phyloP scores from a whole-genome alignment of 1,284 basidiomycete genomes.

The Cerrena zonata region DNA sequence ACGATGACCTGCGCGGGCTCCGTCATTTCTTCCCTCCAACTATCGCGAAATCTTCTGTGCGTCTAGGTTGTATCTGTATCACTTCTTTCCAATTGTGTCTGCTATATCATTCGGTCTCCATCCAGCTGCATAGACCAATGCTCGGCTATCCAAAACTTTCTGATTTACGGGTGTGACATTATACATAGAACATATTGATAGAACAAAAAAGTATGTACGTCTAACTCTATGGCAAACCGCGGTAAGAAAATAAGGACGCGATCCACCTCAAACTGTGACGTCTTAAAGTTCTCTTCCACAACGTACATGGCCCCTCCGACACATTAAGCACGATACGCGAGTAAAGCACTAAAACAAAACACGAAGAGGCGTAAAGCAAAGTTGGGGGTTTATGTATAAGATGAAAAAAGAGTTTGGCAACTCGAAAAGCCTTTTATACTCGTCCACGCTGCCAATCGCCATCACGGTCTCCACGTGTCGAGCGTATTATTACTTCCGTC shows the following conservation, averaged over 20 bases:
- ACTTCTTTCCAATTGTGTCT: neutral
- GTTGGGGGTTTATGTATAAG: conserved; percentile 20
- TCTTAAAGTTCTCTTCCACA: conserved; percentile 32
- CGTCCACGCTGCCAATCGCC: too few relatives aligned
- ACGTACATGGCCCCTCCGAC: conserved; percentile 22
- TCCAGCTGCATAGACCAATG: neutral
- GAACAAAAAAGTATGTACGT: conserved; percentile 42
- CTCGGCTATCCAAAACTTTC: neutral
- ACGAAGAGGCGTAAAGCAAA: conserved; percentile 24
- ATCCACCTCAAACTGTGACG: conserved; percentile 71
- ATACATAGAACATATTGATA: neutral
- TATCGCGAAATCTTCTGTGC: neutral
- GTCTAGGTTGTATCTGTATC: conserved; percentile 12
- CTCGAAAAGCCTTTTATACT: conserved; percentile 12
- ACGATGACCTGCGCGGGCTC: conserved; percentile 29
- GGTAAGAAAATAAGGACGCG: conserved; percentile 37
- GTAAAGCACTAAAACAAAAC: conserved; percentile 7
- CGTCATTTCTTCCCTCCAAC: conserved; percentile 4
- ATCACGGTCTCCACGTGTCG: conserved; percentile 15
- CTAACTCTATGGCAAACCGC: conserved; percentile 66
- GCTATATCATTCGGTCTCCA: neutral
- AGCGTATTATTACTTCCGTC: neutral
- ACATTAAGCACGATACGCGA: conserved; percentile 6
- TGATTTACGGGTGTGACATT: neutral
- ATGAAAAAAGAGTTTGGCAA: conserved; percentile 2